phyloP scores from a whole-genome alignment of 129 eudicot genomes.

The Ambrosia artemisiifolia region DNA sequence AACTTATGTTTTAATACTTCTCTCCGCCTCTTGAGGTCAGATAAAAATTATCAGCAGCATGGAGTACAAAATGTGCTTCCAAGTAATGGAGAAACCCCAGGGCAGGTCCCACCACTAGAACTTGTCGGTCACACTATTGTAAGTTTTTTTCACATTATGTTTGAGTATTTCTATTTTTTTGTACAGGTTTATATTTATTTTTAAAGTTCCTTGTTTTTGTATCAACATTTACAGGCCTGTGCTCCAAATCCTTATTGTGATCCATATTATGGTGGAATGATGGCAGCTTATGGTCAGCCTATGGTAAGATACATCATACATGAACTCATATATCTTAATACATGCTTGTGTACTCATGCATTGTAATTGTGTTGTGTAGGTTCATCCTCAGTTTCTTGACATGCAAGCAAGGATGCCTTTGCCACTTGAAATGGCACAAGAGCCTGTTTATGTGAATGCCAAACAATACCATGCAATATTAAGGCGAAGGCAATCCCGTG shows the following conservation, averaged over 20 bases:
- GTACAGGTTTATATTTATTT: not conserved
- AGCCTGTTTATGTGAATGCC: conserved; percentile 67
- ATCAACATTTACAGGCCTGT: conserved; percentile 54
- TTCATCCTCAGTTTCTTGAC: conserved; percentile 56
- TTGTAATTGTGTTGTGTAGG: conserved; percentile 35
- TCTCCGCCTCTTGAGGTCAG: conserved; percentile 31
- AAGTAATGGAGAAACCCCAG: conserved; percentile 38
- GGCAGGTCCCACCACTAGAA: conserved; percentile 62
- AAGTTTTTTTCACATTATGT: conserved; percentile 26
- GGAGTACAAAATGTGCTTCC: conserved; percentile 37
- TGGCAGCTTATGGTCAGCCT: conserved; percentile 85
- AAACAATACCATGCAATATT: conserved; percentile 61
- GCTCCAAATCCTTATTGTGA: conserved; percentile 66
- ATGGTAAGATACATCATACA: conserved; percentile 43
- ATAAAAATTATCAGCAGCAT: conserved; percentile 42
- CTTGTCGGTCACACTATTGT: conserved; percentile 84
- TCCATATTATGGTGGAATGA: conserved; percentile 72
- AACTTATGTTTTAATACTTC: conserved; percentile 3
- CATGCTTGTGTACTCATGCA: not conserved
- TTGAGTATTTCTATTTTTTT: not conserved
- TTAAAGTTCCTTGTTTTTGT: not conserved
- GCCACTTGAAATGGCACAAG: conserved; percentile 51
- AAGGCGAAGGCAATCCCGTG: conserved; percentile 59
- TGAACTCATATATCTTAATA: not conserved
- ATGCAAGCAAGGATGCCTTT: conserved; percentile 42